These are phyloP conservation scores for Candida suzukii DNA, from an alignment of 805 yeast species.

Conservation along the genomic window DNA sequence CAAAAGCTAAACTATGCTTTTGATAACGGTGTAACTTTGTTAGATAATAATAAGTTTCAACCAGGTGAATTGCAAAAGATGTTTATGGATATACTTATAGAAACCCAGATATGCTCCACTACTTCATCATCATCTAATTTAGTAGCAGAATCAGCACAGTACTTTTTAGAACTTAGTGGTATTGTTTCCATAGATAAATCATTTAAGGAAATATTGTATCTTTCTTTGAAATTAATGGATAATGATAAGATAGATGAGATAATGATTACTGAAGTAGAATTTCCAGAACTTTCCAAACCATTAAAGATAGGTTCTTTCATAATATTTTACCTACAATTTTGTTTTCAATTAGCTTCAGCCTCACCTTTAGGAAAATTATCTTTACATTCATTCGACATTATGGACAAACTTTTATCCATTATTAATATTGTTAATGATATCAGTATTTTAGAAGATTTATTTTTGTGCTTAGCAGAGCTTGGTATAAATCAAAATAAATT, in stretches of 20 bases:
- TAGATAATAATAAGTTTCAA: background rate
- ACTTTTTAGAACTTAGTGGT: background rate
- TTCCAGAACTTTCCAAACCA: background rate
- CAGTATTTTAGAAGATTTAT: slow-evolving; percentile 1
- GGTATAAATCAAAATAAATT: slow-evolving; percentile 11
- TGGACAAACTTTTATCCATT: background rate
- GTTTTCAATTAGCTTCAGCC: background rate
- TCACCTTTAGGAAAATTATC: background rate
- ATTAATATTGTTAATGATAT: too few species aligned
- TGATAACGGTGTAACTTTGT: background rate
- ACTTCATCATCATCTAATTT: background rate
- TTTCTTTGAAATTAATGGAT: too few species aligned
- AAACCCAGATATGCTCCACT: background rate
- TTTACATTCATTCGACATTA: background rate
- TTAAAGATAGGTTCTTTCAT: background rate
- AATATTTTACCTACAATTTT: background rate
- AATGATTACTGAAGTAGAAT: background rate
- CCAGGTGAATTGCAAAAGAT: background rate
- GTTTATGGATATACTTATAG: background rate
- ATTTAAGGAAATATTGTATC: background rate
- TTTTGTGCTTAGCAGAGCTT: slow-evolving; percentile 10
- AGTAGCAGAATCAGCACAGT: background rate
- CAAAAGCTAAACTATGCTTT: background rate
- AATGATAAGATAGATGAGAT: background rate
- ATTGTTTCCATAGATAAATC: background rate